Conservation (phyloP, 139 green algal species). For the Chlorella sp. region DNA sequence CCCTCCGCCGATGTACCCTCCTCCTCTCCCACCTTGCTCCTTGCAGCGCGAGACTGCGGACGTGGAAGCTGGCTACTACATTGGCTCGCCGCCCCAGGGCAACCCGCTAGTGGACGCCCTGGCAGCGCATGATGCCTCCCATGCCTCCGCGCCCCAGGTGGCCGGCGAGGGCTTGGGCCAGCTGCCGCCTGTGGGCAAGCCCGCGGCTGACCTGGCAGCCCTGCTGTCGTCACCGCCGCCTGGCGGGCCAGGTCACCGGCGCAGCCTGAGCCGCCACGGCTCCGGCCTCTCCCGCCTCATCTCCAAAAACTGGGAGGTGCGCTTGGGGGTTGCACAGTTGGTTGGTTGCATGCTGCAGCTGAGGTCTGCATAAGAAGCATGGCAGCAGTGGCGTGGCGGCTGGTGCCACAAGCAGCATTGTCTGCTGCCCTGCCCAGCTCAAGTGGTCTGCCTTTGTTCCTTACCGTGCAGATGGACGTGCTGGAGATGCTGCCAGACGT, state of each 20-base stretch:
- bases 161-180: not conserved
- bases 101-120: not conserved
- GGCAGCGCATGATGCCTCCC: not conserved
- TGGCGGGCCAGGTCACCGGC: conserved; percentile 9
- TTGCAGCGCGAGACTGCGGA: conserved; percentile 2
- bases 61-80: not conserved
- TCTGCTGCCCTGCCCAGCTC: no score
- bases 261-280: conserved; percentile 32
- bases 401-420: no score
- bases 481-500: conserved; percentile 22
- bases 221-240: conserved; percentile 20
- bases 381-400: no score
- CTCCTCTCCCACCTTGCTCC: no score
- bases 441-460: no score
- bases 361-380: no score
- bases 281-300: conserved; percentile 31
- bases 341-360: no score
- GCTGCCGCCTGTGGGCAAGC: not conserved
- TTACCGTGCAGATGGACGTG: conserved; percentile 19
- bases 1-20: no score
- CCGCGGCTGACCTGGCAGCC: conserved; percentile 7
- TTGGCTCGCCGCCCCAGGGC: not conserved
- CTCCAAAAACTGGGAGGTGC: conserved; percentile 33
- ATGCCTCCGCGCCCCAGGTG: no score
- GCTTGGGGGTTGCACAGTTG: no score